A percentile compares a stretch with the other conserved stretches of the same genome.
Evolutionary conservation across 1,139 yeast genomes (phyloP).

Genomic region (Scheffersomyces illinoinensis): DNA sequence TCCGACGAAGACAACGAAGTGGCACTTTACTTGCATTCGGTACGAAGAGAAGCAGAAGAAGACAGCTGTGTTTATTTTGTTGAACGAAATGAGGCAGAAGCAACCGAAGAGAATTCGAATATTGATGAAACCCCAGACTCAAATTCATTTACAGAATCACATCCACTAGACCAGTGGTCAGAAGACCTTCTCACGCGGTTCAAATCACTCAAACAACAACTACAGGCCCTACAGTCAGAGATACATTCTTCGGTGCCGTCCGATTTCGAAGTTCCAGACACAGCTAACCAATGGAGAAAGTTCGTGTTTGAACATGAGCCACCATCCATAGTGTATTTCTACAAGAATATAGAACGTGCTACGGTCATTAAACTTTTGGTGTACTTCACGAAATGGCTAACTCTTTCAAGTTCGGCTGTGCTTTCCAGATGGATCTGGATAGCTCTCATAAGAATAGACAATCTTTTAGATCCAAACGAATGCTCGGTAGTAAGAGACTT

Average conservation of each 20-base stretch:
- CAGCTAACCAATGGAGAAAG: conserved; percentile 35
- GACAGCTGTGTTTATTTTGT: conserved; percentile 20
- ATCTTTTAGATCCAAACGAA: conserved; percentile 34
- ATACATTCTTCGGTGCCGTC: not conserved
- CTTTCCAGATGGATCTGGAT: conserved; percentile 42
- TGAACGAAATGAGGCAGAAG: conserved; percentile 5
- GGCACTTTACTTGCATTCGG: conserved; percentile 30
- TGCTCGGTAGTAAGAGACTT: conserved; percentile 37
- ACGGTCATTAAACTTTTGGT: conserved; percentile 36
- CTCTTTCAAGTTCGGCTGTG: conserved; percentile 26
- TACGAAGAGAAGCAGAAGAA: conserved; percentile 32
- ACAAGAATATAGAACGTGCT: conserved; percentile 27
- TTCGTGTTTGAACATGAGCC: conserved; percentile 29
- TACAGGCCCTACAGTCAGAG: not conserved
- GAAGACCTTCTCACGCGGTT: not conserved
- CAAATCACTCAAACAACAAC: not conserved
- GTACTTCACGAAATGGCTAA: conserved; percentile 42
- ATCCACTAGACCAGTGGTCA: not conserved
- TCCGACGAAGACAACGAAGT: conserved; percentile 11
- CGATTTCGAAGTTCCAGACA: conserved; percentile 18
- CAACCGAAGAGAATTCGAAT: not conserved
- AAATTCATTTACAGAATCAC: not conserved
- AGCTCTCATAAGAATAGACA: conserved; percentile 36
- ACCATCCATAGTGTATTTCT: conserved; percentile 25
- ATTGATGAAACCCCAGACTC: not conserved